A percentile compares a stretch with the other conserved stretches of the same genome.
phyloP scores from a whole-genome alignment of 768 basidiomycete genomes.

The Auriscalpium vulgare region DNA sequence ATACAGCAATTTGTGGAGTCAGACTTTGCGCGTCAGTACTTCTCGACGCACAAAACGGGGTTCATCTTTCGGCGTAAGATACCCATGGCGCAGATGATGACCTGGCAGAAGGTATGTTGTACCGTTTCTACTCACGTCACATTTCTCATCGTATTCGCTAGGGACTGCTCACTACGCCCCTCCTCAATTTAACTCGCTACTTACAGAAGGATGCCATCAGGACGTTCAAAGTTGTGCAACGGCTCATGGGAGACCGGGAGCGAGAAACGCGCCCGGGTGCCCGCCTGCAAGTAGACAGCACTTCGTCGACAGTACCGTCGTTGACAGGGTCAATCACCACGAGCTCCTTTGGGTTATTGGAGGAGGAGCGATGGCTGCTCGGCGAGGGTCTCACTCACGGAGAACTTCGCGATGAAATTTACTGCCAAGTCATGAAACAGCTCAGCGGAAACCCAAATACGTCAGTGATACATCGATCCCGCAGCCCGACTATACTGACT shows the following conservation, averaged over 20 bases:
- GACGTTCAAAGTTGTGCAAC: conserved; percentile 84
- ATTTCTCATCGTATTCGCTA: conserved; percentile 16
- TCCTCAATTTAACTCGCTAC: conserved; percentile 60
- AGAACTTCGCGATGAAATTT: conserved; percentile 89
- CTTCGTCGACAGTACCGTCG: conserved; percentile 5
- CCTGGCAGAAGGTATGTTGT: conserved; percentile 70
- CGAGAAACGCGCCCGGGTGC: conserved; percentile 47
- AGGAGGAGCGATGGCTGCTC: conserved; percentile 85
- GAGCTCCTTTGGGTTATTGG: conserved; percentile 47
- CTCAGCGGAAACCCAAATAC: conserved; percentile 72
- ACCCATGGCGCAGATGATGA: conserved; percentile 82
- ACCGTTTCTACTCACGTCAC: not conserved
- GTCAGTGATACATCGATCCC: conserved; percentile 34
- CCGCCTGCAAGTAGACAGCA: conserved; percentile 24
- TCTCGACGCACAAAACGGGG: conserved; percentile 84
- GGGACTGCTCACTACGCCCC: conserved; percentile 61
- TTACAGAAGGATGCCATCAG: conserved; percentile 74
- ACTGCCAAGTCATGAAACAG: conserved; percentile 91
- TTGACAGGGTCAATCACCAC: conserved; percentile 12
- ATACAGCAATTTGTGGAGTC: conserved; percentile 84
- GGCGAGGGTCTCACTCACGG: conserved; percentile 71
- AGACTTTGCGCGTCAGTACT: conserved; percentile 81
- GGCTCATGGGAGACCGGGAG: conserved; percentile 89
- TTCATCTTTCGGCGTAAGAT: conserved; percentile 78
- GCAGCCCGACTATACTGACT: not conserved